Evolutionary conservation across 495 filamentous ascomycete genomes (phyloP).

Genomic region (Hapsidospora chrysogenum): DNA sequence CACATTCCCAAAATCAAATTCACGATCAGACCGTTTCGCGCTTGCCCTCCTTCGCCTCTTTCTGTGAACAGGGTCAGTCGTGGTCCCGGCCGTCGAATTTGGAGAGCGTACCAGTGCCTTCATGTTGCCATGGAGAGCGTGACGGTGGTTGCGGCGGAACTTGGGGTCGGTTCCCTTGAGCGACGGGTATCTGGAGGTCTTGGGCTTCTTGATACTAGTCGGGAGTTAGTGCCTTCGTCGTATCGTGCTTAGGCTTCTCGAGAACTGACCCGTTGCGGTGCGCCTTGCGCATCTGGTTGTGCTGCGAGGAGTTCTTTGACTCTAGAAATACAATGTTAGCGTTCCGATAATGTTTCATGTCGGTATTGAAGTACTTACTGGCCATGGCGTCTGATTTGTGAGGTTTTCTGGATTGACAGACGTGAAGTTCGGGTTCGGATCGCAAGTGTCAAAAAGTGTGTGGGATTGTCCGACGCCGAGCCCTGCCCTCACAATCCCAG

Average conservation of each 20-base stretch:
- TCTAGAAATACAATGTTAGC: too few species aligned
- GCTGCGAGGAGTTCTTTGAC: conserved; percentile 99
- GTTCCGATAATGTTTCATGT: too few species aligned
- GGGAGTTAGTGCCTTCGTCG: conserved; percentile 1
- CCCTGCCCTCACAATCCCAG: not conserved
- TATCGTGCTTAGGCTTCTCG: not conserved
- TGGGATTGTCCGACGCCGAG: not conserved
- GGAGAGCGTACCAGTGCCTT: conserved; percentile 75
- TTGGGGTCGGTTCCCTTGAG: conserved; percentile 98
- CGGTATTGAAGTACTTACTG: not conserved
- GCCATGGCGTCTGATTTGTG: not conserved
- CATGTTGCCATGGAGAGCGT: conserved; percentile 96
- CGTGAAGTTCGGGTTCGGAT: not conserved
- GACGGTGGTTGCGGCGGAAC: conserved; percentile 98
- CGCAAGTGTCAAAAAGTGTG: not conserved
- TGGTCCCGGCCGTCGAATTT: conserved; percentile 1
- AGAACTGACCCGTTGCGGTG: conserved; percentile 86
- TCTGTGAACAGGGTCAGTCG: conserved; percentile 35
- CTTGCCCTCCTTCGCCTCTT: conserved; percentile 96
- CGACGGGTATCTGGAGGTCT: conserved; percentile 96
- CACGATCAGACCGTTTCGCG: conserved; percentile 68
- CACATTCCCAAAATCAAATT: too few species aligned
- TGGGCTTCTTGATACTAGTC: conserved; percentile 97
- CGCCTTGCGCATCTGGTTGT: conserved; percentile 92
- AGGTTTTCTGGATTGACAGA: not conserved